These are phyloP conservation scores for Ogataea philodendri DNA, from an alignment of 805 yeast genomes.

Conservation along the genomic window DNA sequence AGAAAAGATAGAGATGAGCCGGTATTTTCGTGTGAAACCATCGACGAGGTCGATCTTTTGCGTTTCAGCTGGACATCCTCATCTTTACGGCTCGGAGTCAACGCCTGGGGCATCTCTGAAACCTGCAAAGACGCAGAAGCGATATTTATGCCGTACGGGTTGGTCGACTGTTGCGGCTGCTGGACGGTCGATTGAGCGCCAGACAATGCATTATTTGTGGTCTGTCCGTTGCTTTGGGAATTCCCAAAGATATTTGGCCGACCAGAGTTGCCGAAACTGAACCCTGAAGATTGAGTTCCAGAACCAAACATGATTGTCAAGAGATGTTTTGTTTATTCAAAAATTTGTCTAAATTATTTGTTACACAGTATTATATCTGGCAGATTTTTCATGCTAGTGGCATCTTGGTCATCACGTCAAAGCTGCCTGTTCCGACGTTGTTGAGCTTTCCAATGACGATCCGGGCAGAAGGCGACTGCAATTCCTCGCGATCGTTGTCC, in stretches of 20 bases:
- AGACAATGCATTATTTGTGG: slow-evolving; percentile 20
- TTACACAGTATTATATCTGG: slow-evolving; percentile 8
- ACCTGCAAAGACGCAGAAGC: slow-evolving; percentile 11
- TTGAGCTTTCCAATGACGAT: slow-evolving; percentile 89
- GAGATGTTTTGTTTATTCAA: slow-evolving; percentile 6
- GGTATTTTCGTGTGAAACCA: slow-evolving; percentile 13
- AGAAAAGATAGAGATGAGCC: slow-evolving; percentile 17
- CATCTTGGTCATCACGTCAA: slow-evolving; percentile 68
- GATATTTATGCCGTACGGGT: slow-evolving; percentile 30
- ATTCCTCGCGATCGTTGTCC: slow-evolving; percentile 83
- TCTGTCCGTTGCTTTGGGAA: slow-evolving; percentile 24
- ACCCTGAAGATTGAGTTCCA: slow-evolving; percentile 23
- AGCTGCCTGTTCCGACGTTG: slow-evolving; percentile 93
- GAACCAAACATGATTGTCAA: slow-evolving; percentile 26
- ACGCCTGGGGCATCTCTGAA: slow-evolving; percentile 32
- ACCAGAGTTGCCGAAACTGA: slow-evolving; percentile 22
- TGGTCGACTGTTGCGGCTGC: slow-evolving; percentile 10
- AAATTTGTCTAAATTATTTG: slow-evolving; percentile 10
- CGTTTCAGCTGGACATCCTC: slow-evolving; percentile 21
- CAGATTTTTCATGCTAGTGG: slow-evolving; percentile 26
- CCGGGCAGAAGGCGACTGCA: slow-evolving; percentile 90
- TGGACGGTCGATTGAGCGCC: slow-evolving; percentile 12
- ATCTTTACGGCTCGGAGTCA: slow-evolving; percentile 22
- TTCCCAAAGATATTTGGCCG: slow-evolving; percentile 28
- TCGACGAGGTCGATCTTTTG: slow-evolving; percentile 24